These are phyloP conservation scores for Candida morakotiae DNA, from an alignment of 805 yeast genomes.

Conservation along the genomic window DNA sequence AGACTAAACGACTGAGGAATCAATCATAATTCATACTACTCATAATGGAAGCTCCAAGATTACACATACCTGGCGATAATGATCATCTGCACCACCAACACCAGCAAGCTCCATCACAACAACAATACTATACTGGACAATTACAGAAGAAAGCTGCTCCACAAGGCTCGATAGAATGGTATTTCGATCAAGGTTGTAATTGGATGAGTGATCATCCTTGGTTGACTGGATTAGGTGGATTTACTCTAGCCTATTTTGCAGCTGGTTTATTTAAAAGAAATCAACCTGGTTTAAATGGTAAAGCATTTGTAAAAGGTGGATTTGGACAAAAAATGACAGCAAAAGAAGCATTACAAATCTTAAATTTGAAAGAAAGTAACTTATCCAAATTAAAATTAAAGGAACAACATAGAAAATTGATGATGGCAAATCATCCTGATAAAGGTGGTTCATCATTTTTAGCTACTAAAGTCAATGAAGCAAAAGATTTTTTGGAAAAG, in stretches of 20 bases:
- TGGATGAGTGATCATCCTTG: slow-evolving; percentile 76
- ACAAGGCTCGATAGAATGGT: slow-evolving; percentile 52
- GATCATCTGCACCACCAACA: slow-evolving; percentile 9
- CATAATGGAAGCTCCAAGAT: slow-evolving; percentile 49
- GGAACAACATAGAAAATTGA: slow-evolving; percentile 76
- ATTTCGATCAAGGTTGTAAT: slow-evolving; percentile 56
- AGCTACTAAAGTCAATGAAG: slow-evolving; percentile 91
- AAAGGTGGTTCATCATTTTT: slow-evolving; percentile 87
- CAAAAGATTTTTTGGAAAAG: slow-evolving; percentile 76
- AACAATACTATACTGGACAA: slow-evolving; percentile 34
- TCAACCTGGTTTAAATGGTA: slow-evolving; percentile 64
- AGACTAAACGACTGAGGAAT: not conserved
- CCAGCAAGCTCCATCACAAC: slow-evolving; percentile 14
- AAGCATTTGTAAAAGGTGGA: slow-evolving; percentile 78
- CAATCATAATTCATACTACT: too few species aligned
- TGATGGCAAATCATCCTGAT: slow-evolving; percentile 92
- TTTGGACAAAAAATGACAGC: slow-evolving; percentile 89
- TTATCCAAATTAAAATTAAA: slow-evolving; percentile 62
- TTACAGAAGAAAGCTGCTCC: slow-evolving; percentile 37
- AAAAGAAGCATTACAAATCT: slow-evolving; percentile 81
- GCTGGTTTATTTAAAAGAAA: slow-evolving; percentile 65
- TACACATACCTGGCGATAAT: slow-evolving; percentile 53
- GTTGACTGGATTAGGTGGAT: slow-evolving; percentile 64
- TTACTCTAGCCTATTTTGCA: slow-evolving; percentile 57
- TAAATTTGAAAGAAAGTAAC: slow-evolving; percentile 67